Percentiles rank a stretch among this genome's conserved stretches.
These are phyloP conservation scores for Trypanosoma platydactyli DNA, from an alignment of 208 protist species.

Conservation along the genomic window DNA sequence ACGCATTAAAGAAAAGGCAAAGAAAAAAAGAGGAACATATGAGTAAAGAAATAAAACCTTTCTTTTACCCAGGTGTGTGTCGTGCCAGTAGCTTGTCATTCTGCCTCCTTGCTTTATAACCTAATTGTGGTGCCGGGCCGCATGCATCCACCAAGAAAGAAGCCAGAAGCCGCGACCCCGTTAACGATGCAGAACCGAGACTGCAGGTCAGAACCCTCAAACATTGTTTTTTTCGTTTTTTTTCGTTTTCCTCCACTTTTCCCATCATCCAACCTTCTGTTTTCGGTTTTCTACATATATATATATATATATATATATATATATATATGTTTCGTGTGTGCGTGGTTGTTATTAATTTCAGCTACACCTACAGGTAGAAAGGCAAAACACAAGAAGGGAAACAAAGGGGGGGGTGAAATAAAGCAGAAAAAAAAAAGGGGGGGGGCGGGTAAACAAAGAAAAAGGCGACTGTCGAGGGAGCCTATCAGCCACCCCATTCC, in stretches of 20 bases:
- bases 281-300: slow-evolving; percentile 1
- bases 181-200: no score
- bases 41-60: slow-evolving; percentile 16
- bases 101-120: no score
- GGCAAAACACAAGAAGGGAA: neutral
- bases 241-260: neutral
- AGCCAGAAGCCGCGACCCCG: no score
- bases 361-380: neutral
- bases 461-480: slow-evolving; percentile 6
- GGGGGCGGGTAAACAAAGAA: slow-evolving; percentile 26
- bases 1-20: slow-evolving; percentile 7
- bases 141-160: no score
- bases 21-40: slow-evolving; percentile 9
- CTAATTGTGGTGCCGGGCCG: no score
- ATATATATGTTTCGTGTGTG: slow-evolving; percentile 1
- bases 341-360: neutral
- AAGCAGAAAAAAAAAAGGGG: neutral
- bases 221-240: neutral
- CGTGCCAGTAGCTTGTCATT: no score
- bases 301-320: slow-evolving; percentile 10
- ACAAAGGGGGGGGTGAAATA: neutral
- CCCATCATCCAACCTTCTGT: neutral
- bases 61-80: slow-evolving; percentile 1
- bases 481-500: neutral
- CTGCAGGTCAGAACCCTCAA: no score